Evolutionary conservation across 2,329 filamentous ascomycete genomes (phyloP).

Genomic region (Pseudogymnoascus sp.): DNA sequence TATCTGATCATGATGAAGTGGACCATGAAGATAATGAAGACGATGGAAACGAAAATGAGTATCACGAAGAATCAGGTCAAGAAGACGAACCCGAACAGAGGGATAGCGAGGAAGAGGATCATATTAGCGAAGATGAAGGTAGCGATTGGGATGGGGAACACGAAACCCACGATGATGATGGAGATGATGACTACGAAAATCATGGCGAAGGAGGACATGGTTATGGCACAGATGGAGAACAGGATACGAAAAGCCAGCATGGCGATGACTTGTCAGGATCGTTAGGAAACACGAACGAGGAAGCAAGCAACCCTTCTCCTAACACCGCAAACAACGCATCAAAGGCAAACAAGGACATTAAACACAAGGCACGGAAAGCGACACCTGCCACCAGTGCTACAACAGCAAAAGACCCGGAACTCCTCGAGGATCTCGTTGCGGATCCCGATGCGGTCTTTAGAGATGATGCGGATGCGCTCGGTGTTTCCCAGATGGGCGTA

Average conservation of each 20-base stretch:
- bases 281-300: slow-evolving; percentile 1
- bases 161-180: slow-evolving; percentile 10
- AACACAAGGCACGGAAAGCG: not conserved
- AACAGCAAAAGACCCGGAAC: not conserved
- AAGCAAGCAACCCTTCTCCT: slow-evolving; percentile 7
- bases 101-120: not conserved
- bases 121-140: not conserved
- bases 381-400: not conserved
- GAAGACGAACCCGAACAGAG: not conserved
- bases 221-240: slow-evolving; percentile 10
- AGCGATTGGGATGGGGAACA: slow-evolving; percentile 9
- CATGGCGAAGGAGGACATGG: slow-evolving; percentile 8
- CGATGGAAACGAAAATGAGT: not conserved
- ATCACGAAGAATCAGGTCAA: not conserved
- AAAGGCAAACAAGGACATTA: not conserved
- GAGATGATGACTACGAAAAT: slow-evolving; percentile 9
- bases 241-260: slow-evolving; percentile 6
- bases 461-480: not conserved
- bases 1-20: not conserved
- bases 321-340: not conserved
- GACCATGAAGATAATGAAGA: not conserved
- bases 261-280: not conserved
- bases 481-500: not conserved
- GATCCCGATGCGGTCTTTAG: not conserved
- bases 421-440: not conserved